Percentiles rank a stretch among this genome's conserved stretches.
Evolutionary conservation across 805 yeast genomes (phyloP).

Genomic region (Nakazawaea wickerhamii): DNA sequence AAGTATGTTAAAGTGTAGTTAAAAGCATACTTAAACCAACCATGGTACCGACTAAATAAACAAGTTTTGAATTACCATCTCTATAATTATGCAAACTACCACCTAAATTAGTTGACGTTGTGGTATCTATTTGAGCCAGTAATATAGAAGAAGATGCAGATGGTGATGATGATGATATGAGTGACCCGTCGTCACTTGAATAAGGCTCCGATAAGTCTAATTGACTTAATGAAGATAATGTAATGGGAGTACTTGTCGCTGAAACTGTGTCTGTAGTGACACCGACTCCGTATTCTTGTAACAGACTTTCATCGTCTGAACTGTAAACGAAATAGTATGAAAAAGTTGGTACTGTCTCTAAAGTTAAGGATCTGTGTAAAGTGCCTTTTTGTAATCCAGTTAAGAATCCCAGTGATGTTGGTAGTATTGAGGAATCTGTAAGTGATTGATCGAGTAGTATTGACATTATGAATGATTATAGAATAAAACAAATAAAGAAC

Average conservation of each 20-base stretch:
- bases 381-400: slow-evolving; percentile 8
- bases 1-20: background rate
- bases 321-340: slow-evolving; percentile 4
- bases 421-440: background rate
- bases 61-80: background rate
- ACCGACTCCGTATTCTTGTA: background rate
- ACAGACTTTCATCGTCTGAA: background rate
- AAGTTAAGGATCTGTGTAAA: background rate
- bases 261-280: background rate
- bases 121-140: too few relatives aligned
- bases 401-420: slow-evolving; percentile 2
- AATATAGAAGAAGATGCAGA: too few relatives aligned
- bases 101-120: background rate
- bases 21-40: slow-evolving; percentile 7
- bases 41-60: background rate
- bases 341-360: background rate
- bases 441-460: slow-evolving; percentile 4
- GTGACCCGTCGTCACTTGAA: background rate
- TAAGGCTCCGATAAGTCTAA: background rate
- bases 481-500: background rate
- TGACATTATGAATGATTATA: background rate
- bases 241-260: background rate
- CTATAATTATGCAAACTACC: background rate
- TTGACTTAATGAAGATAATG: background rate
- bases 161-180: background rate